Evolutionary conservation across 345 rosid species (phyloP), one percentile per base, ranked within the genome.

Genomic region (Pugionium cornutum): DNA sequence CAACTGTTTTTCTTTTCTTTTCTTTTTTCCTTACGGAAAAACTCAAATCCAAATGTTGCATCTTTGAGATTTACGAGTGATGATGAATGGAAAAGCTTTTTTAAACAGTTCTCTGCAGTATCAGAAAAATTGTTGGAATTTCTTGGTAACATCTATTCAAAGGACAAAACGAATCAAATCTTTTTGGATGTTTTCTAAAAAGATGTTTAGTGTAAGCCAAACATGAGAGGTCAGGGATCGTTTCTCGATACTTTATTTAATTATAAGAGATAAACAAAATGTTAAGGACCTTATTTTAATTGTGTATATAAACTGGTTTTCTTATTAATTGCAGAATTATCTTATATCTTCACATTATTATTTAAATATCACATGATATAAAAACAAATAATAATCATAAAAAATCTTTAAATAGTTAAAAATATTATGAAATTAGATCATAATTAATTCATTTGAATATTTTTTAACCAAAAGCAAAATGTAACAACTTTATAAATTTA

Each of bases 81-180:
- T 5, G 46, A 28, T 44, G 62, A 53, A 29, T 35, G 33, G 2
- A 1, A 27, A 26, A 11, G 1, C 18, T 0, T 11, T 28, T 33
- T 30, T 46, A 37, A 30, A 35, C 28, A 53, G 48, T 28, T 52
- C 32, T 7, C 2, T 60, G 33, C 37, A 29, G 39, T 4, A 46
- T 63, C 34, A 63, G 44, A 29, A 29, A 28, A 49, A 8, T 4
- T 6, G 18, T 49, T 11, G 53, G 53, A 54, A 25, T 48, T 55
- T 54, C 30, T 71, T 9, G 75, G 64, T 54, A 71, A 61, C 68
- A 62, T 62, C 46, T 32, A 55, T 63, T 63, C 69, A 56, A 55
- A 47, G 45, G 58, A 71, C 58, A 64, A 64, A 63, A 56, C 44
- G 70, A 72, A 72, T 71, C 69, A 71, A 71, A 71, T 71, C 69